Evolutionary conservation across 495 filamentous ascomycete species (phyloP).

Genomic region (Margaritispora aquatica): DNA sequence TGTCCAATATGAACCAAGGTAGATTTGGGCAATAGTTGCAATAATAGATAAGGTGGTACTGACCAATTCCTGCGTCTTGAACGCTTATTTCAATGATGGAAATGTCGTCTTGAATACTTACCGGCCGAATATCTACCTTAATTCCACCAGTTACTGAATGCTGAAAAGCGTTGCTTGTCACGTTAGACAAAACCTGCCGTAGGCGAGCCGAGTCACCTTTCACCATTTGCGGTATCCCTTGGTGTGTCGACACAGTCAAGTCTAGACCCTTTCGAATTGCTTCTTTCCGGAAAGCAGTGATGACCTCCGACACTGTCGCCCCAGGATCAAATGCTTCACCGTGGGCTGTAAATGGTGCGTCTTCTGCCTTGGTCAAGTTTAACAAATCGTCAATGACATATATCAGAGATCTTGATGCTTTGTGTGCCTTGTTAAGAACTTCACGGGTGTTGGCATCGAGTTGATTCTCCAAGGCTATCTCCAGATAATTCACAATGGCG

Average conservation of each 20-base stretch:
- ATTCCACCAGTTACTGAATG: conserved; percentile 65
- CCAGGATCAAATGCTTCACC: conserved; percentile 74
- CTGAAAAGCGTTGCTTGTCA: conserved; percentile 82
- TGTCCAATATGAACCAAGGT: too few relatives aligned
- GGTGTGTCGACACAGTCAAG: conserved; percentile 59
- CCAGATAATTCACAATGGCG: conserved; percentile 92
- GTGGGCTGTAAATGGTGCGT: conserved; percentile 70
- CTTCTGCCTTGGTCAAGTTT: conserved; percentile 84
- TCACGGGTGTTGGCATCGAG: conserved; percentile 80
- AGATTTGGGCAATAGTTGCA: too few relatives aligned
- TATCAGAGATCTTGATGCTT: conserved; percentile 87
- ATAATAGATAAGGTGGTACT: too few relatives aligned
- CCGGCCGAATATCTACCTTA: conserved; percentile 59
- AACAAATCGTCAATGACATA: conserved; percentile 95
- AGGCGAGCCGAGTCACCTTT: conserved; percentile 76
- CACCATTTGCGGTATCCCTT: conserved; percentile 66
- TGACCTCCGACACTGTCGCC: conserved; percentile 65
- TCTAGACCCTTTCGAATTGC: conserved; percentile 66
- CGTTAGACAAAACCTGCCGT: conserved; percentile 73
- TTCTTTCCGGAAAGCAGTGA: conserved; percentile 64
- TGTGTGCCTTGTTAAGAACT: conserved; percentile 78
- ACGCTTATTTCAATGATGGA: conserved; percentile 64
- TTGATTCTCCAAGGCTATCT: conserved; percentile 82
- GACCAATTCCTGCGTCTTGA: conserved; percentile 72
- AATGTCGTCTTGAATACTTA: conserved; percentile 18